Percentiles rank a stretch among this genome's conserved stretches.
These are phyloP conservation scores for Scenedesmus sp. DNA, from an alignment of 163 green algal genomes.

Conservation along the genomic window DNA sequence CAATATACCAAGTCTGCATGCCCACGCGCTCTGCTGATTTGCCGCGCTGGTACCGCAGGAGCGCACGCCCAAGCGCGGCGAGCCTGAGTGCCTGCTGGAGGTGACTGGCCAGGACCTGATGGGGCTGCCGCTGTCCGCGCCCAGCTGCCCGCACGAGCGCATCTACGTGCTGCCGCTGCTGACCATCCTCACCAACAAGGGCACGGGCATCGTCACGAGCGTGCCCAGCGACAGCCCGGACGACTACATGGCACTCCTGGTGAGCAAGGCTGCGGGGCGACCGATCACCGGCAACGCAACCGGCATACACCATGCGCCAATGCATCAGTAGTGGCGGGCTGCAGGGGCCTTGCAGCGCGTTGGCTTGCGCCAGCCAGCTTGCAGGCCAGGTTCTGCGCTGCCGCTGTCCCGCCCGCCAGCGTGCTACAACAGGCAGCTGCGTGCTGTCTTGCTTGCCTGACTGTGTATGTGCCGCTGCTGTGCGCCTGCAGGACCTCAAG, in stretches of 20 bases:
- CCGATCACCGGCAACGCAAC: neutral
- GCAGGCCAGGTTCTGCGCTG: too few species aligned
- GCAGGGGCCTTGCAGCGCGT: too few species aligned
- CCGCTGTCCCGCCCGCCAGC: too few species aligned
- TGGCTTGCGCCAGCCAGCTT: too few species aligned
- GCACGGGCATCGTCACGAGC: constrained; percentile 95
- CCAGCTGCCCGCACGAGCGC: constrained; percentile 78
- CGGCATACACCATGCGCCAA: too few species aligned
- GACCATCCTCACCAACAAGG: constrained; percentile 98
- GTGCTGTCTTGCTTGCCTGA: neutral
- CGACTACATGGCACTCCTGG: constrained; percentile 94
- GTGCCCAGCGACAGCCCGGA: constrained; percentile 97
- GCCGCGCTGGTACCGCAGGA: constrained; percentile 60
- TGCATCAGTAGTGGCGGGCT: too few species aligned
- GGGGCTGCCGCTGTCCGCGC: constrained; percentile 87
- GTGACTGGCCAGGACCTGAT: constrained; percentile 96
- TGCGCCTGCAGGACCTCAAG: constrained; percentile 82
- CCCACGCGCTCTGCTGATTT: neutral
- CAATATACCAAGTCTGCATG: neutral
- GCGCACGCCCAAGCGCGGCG: constrained; percentile 73
- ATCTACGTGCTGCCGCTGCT: constrained; percentile 98
- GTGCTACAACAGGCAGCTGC: too few species aligned
- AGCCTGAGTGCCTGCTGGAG: constrained; percentile 85
- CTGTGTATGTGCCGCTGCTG: neutral
- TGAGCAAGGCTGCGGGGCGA: constrained; percentile 21